Percentiles rank a stretch among this genome's conserved stretches.
These are phyloP conservation scores for Trypanosoma rangeli DNA, from an alignment of 208 protist species.

Conservation along the genomic window DNA sequence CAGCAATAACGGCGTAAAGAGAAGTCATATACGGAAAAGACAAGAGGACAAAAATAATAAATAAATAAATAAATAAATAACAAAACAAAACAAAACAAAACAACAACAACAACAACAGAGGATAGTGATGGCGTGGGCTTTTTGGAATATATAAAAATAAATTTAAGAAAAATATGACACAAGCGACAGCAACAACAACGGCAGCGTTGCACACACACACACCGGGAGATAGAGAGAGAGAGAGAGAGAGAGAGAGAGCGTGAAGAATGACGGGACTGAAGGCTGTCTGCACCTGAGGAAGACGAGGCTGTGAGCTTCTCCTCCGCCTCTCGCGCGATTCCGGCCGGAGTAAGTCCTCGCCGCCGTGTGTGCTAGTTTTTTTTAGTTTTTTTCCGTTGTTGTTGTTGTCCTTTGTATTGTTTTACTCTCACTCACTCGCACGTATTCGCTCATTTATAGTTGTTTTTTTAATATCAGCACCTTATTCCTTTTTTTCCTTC, in stretches of 20 bases:
- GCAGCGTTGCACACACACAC: neutral
- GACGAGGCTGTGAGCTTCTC: neutral
- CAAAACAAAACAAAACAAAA: neutral
- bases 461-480: no score
- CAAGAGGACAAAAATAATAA: conserved; percentile 12
- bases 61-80: conserved; percentile 12
- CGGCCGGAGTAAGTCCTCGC: no score
- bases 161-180: no score
- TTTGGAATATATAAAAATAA: no score
- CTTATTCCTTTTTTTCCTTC: no score
- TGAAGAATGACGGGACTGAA: neutral
- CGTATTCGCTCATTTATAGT: no score
- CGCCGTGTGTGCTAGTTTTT: no score
- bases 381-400: conserved; percentile 15
- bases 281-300: neutral
- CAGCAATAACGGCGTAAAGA: neutral
- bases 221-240: neutral
- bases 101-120: no score
- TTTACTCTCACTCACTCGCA: no score
- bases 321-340: no score
- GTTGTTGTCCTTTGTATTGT: no score
- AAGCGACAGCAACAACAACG: neutral
- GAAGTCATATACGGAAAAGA: neutral
- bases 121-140: no score
- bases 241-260: neutral